A percentile compares a stretch with the other conserved stretches of the same genome.
Conservation (phyloP, 2,329 filamentous ascomycete species). For the Aulographum hederae region DNA sequence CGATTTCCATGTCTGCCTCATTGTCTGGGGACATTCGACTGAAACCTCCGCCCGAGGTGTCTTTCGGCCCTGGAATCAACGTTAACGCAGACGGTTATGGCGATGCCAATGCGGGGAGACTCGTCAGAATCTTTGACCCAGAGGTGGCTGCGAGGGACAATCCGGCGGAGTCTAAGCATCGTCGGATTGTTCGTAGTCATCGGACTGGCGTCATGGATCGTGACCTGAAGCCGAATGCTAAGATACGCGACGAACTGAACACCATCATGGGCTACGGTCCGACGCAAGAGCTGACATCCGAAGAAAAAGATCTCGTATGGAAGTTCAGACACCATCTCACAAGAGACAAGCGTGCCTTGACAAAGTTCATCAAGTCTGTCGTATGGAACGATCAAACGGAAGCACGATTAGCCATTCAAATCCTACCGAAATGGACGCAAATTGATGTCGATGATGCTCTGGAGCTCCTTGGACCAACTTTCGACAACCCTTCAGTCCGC, state of each 20-base stretch:
- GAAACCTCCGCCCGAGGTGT: conserved; percentile 73
- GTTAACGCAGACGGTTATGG: conserved; percentile 50
- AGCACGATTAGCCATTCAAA: conserved; percentile 72
- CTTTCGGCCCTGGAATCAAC: conserved; percentile 79
- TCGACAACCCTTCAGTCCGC: conserved; percentile 73
- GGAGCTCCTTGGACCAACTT: conserved; percentile 79
- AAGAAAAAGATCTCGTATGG: conserved; percentile 95
- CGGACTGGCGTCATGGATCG: conserved; percentile 88
- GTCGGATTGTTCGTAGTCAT: conserved; percentile 76
- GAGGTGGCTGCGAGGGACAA: conserved; percentile 82
- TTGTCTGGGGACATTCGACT: conserved; percentile 52
- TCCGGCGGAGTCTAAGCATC: conserved; percentile 86
- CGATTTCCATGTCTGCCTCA: conserved; percentile 55
- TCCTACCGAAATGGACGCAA: conserved; percentile 84
- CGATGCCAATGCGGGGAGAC: conserved; percentile 33
- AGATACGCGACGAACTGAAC: conserved; percentile 86
- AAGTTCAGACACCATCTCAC: conserved; percentile 92
- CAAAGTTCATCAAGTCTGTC: conserved; percentile 95
- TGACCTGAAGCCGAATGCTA: conserved; percentile 89
- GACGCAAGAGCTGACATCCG: conserved; percentile 68
- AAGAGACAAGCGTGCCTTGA: conserved; percentile 72
- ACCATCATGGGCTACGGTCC: conserved; percentile 79
- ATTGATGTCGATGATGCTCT: conserved; percentile 95
- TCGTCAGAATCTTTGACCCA: conserved; percentile 82
- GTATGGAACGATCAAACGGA: conserved; percentile 81